A percentile compares a stretch with the other conserved stretches of the same genome.
Evolutionary conservation across 768 basidiomycete genomes (phyloP).

Genomic region (Russula dissimulans): DNA sequence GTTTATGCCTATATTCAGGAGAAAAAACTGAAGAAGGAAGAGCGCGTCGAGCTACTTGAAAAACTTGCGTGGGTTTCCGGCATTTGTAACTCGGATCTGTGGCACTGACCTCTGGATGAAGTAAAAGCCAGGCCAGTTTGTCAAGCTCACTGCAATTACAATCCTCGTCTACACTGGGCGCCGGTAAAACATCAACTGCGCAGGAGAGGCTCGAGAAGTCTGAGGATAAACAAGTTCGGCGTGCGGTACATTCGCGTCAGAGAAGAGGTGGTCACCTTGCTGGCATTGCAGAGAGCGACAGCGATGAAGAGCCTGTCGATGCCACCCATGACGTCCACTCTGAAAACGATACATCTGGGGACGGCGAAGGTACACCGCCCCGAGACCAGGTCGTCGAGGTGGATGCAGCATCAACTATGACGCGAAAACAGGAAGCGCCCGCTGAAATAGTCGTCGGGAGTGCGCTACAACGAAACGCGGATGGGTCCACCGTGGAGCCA

Average conservation of each 20-base stretch:
- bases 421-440: slow-evolving; percentile 21
- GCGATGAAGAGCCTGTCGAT: background rate
- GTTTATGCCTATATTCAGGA: slow-evolving; percentile 38
- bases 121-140: slow-evolving; percentile 62
- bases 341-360: background rate
- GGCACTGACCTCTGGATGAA: slow-evolving; percentile 21
- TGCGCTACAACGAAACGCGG: slow-evolving; percentile 54
- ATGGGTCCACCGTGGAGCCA: slow-evolving; percentile 50
- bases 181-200: slow-evolving; percentile 54
- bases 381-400: slow-evolving; percentile 7
- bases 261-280: slow-evolving; percentile 34
- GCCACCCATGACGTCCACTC: background rate
- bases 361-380: background rate
- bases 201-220: slow-evolving; percentile 47
- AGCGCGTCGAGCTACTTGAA: slow-evolving; percentile 63
- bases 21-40: slow-evolving; percentile 89
- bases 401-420: background rate
- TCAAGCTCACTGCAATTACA: slow-evolving; percentile 51
- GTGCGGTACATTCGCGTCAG: slow-evolving; percentile 41
- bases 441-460: slow-evolving; percentile 39
- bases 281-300: slow-evolving; percentile 4
- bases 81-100: background rate
- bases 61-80: slow-evolving; percentile 63
- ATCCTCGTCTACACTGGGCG: slow-evolving; percentile 78
- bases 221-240: slow-evolving; percentile 52